phyloP scores from a whole-genome alignment of 2,329 filamentous ascomycete genomes.

The Colletotrichum cordylinicola region DNA sequence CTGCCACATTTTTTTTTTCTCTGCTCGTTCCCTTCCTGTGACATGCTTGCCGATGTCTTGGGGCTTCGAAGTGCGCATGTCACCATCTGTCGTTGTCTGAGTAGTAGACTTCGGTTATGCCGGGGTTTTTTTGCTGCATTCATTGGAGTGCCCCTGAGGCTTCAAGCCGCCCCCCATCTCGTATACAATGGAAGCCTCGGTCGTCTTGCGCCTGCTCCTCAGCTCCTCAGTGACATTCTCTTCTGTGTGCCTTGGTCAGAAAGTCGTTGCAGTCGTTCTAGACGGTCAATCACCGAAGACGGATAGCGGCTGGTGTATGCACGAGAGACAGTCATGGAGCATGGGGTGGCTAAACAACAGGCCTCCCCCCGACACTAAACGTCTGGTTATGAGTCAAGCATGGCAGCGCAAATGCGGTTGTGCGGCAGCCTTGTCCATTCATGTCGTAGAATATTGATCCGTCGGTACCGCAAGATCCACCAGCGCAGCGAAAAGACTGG shows the following conservation, averaged over 20 bases:
- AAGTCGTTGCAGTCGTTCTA: background rate
- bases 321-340: background rate
- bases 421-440: slow-evolving; percentile 18
- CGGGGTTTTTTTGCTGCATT: background rate
- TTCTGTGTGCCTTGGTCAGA: background rate
- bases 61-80: background rate
- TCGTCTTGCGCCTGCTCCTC: background rate
- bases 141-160: background rate
- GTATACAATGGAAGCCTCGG: background rate
- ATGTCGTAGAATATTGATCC: slow-evolving; percentile 6
- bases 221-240: background rate
- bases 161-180: background rate
- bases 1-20: background rate
- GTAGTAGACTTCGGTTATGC: background rate
- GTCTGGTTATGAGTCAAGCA: slow-evolving; percentile 20
- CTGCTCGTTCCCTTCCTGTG: background rate
- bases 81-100: background rate
- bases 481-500: background rate
- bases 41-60: background rate
- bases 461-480: slow-evolving; percentile 1
- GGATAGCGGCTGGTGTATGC: background rate
- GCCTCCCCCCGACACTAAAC: slow-evolving; percentile 12
- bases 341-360: slow-evolving; percentile 16
- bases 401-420: slow-evolving; percentile 9
- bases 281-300: slow-evolving; percentile 17